Conservation (phyloP, 2,329 filamentous ascomycete species). For the Allantophomopsis lycopodina region DNA sequence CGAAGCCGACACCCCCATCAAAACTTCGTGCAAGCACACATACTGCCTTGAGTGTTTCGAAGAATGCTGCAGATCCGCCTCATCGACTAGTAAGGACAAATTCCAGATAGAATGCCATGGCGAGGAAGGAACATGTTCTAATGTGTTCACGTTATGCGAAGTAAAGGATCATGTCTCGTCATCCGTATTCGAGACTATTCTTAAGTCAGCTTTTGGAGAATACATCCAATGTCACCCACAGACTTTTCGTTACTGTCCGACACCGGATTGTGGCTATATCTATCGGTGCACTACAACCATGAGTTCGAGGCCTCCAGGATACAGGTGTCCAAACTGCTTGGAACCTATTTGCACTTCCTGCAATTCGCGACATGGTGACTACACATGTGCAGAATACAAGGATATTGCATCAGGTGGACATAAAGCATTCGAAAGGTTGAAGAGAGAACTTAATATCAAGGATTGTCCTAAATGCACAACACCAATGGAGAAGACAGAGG, state of each 20-base stretch:
- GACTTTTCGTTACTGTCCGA: constrained; percentile 25
- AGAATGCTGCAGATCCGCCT: constrained; percentile 5
- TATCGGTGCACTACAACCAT: constrained; percentile 19
- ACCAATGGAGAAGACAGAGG: constrained; percentile 11
- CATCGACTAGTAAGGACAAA: constrained; percentile 6
- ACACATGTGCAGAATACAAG: constrained; percentile 4
- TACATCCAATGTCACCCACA: constrained; percentile 20
- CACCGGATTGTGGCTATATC: constrained; percentile 26
- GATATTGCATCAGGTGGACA: constrained; percentile 1
- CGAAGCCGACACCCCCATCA: constrained; percentile 8
- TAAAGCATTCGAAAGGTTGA: constrained; percentile 1
- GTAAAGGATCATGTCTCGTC: constrained; percentile 9
- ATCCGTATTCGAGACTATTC: constrained; percentile 20
- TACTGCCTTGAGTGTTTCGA: constrained; percentile 11
- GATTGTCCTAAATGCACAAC: constrained; percentile 10
- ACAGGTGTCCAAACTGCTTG: constrained; percentile 22
- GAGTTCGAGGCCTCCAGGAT: constrained; percentile 4
- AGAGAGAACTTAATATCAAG: neutral
- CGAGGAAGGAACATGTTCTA: constrained; percentile 7
- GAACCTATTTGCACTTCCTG: constrained; percentile 3
- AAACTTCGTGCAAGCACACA: constrained; percentile 9
- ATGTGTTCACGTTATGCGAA: constrained; percentile 8
- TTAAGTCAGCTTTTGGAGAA: constrained; percentile 21
- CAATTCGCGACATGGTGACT: constrained; percentile 1
- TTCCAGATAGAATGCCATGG: constrained; percentile 10